Evolutionary conservation across 148 eudicot genomes (phyloP), one percentile per base, ranked within the genome.

Genomic region (Camellia japonica): DNA sequence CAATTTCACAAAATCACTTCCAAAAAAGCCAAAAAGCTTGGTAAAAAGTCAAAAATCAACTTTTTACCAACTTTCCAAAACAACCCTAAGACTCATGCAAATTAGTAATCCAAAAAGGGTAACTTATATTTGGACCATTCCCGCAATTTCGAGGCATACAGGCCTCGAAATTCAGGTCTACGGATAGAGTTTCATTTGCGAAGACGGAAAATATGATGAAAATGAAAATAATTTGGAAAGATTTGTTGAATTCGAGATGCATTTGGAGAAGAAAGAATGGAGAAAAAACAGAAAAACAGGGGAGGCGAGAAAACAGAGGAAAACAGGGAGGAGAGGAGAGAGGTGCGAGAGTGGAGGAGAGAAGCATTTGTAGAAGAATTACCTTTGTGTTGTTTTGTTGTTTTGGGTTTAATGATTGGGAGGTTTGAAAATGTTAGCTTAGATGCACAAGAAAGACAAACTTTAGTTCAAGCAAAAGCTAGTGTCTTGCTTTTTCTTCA

Each of bases 61-160:
- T n/a, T n/a, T n/a, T n/a, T n/a, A n/a, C n/a, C n/a, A n/a, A n/a
- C n/a, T n/a, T n/a, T n/a, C n/a, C n/a, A n/a, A n/a, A n/a, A n/a
- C n/a, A n/a, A n/a, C n/a, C n/a, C n/a, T 30, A 30, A 7, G 88
- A 42, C 51, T 80, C 79, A 73, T 90, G 89, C 66, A 30, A 65
- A 65, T 54, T 49, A 5, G 78, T 78, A 49, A 85, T 81, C 89
- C 90, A 88, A 43, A 90, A 90, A 14, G 92, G 92, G 73, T 82
- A 83, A 41, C 80, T 70, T 52, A 88, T 86, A 71, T 60, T 73
- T 43, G 85, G 70, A 67, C 87, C 89, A 55, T 85, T 71, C 30
- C 89, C 89, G 62, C 93, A 90, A 44, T 70, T 85, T 55, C 78
- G 76, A 30, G 89, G 86, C 16, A 18, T 62, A 78, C 90, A 90